Percentiles rank a stretch among this genome's conserved stretches.
Conservation (phyloP, 225 moss, liverwort and hornwort species). For the Sphagnum contortum region DNA sequence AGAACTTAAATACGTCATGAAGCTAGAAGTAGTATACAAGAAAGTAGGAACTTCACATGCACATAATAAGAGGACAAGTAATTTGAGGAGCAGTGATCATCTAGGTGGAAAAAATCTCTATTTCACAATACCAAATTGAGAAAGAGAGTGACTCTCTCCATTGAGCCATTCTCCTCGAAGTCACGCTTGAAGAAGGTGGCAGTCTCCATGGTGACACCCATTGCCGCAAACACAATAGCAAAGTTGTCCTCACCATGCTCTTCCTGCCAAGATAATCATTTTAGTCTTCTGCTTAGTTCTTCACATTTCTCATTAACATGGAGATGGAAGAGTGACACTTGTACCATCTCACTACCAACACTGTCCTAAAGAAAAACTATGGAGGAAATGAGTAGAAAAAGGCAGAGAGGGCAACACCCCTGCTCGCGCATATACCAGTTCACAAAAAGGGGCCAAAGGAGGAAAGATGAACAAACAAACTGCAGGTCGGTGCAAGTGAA, state of each 20-base stretch:
- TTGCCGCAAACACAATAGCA: slow-evolving; percentile 91
- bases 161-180: slow-evolving; percentile 94
- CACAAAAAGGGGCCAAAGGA: too few species aligned
- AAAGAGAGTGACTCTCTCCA: slow-evolving; percentile 93
- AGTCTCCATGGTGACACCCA: slow-evolving; percentile 99
- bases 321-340: too few species aligned
- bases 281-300: not conserved
- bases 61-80: too few species aligned
- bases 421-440: too few species aligned
- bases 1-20: not conserved
- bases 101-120: too few species aligned
- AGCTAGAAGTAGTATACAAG: not conserved
- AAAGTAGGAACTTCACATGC: not conserved
- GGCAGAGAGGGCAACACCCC: too few species aligned
- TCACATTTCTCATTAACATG: not conserved
- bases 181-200: slow-evolving; percentile 95
- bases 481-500: too few species aligned
- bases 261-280: slow-evolving; percentile 15
- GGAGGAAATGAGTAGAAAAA: too few species aligned
- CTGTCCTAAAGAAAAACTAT: too few species aligned
- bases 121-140: slow-evolving; percentile 49
- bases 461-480: too few species aligned
- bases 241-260: slow-evolving; percentile 75
- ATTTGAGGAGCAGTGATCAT: too few species aligned
- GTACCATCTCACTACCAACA: too few species aligned